Conservation (phyloP, 2,329 filamentous ascomycete species). For the Pseudomassariella vexata region DNA sequence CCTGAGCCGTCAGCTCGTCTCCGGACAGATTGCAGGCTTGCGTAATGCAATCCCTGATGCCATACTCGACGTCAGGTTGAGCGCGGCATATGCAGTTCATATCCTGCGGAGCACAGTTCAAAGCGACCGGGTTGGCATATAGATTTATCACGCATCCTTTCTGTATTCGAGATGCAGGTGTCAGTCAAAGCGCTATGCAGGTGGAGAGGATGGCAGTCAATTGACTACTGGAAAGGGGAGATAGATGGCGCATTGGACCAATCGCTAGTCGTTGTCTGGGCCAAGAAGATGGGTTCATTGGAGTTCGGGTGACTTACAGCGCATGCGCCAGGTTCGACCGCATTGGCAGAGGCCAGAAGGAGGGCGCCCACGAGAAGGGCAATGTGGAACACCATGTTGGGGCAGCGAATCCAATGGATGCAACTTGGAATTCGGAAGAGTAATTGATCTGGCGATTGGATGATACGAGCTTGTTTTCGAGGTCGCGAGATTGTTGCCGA, state of each 20-base stretch:
- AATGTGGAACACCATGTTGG: background rate
- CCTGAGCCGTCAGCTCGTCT: constrained; percentile 1
- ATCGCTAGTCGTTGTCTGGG: background rate
- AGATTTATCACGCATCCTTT: constrained; percentile 6
- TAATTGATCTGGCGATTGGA: background rate
- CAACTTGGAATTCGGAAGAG: background rate
- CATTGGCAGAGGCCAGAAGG: constrained; percentile 5
- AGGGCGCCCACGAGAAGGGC: constrained; percentile 2
- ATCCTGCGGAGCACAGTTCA: constrained; percentile 5
- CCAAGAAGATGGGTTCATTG: background rate
- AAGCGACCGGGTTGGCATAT: constrained; percentile 5
- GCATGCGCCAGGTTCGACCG: constrained; percentile 1
- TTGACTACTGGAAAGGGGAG: constrained; percentile 3
- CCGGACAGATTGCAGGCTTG: constrained; percentile 6
- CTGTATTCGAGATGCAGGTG: constrained; percentile 5
- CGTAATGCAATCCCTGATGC: constrained; percentile 8
- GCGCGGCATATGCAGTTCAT: constrained; percentile 6
- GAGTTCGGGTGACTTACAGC: constrained; percentile 5
- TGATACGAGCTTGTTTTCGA: background rate
- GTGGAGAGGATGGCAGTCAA: constrained; percentile 2
- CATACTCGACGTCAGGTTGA: constrained; percentile 4
- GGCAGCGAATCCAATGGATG: constrained; percentile 2
- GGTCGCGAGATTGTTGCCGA: background rate
- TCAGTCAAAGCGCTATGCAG: background rate
- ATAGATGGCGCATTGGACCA: background rate